Percentiles rank a stretch among this genome's conserved stretches.
phyloP scores from a whole-genome alignment of 192 early-diverging fungal species.

The Coemansia sp. region DNA sequence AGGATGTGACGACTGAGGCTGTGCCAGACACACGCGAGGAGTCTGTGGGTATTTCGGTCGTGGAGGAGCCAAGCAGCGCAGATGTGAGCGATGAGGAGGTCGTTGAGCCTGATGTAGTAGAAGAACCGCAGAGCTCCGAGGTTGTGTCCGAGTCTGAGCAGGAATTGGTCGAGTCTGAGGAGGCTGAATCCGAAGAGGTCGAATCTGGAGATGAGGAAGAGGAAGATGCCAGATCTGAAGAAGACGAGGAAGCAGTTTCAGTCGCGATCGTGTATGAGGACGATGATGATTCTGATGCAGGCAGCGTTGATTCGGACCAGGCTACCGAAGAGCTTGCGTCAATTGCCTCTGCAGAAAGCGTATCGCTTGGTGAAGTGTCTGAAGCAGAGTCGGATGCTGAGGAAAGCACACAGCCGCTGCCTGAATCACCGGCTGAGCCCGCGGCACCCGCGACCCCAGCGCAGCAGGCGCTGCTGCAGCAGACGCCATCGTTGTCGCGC shows the following conservation, averaged over 20 bases:
- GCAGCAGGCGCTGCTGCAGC: background rate
- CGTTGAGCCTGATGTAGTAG: slow-evolving; percentile 1
- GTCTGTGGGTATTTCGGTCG: slow-evolving; percentile 15
- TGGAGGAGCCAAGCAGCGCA: slow-evolving; percentile 1
- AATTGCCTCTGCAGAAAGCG: slow-evolving; percentile 12
- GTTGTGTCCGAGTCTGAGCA: background rate
- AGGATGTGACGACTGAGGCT: background rate
- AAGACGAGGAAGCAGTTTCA: background rate
- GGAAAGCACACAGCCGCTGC: slow-evolving; percentile 8
- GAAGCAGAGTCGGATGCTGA: background rate
- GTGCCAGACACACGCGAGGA: background rate
- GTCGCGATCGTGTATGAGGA: background rate
- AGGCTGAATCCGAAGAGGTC: slow-evolving; percentile 4
- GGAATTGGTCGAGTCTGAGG: background rate
- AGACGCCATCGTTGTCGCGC: slow-evolving; percentile 6
- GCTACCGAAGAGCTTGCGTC: slow-evolving; percentile 28
- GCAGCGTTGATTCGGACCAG: slow-evolving; percentile 26
- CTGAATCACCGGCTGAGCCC: background rate
- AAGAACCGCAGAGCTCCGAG: slow-evolving; percentile 6
- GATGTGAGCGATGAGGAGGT: background rate
- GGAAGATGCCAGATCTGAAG: slow-evolving; percentile 1
- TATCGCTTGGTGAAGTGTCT: background rate
- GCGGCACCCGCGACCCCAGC: background rate
- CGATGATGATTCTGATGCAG: background rate
- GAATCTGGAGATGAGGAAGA: slow-evolving; percentile 6